phyloP scores from a whole-genome alignment of 116 monocot species.

The Cymodocea nodosa region DNA sequence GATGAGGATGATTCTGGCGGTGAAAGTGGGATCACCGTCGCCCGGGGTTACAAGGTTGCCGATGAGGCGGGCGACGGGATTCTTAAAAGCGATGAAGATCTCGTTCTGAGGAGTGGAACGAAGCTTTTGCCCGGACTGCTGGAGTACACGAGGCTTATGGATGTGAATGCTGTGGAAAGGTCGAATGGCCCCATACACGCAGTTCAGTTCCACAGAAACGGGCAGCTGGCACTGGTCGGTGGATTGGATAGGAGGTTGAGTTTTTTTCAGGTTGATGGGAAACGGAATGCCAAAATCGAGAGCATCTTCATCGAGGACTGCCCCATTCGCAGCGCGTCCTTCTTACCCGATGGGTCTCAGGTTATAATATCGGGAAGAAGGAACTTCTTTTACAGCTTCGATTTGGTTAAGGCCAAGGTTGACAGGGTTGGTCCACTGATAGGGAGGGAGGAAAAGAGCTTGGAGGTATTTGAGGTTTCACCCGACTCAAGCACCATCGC shows the following conservation, averaged over 20 bases:
- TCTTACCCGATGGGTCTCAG: slow-evolving; percentile 79
- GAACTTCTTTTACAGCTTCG: slow-evolving; percentile 76
- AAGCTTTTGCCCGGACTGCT: slow-evolving; percentile 58
- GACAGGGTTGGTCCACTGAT: slow-evolving; percentile 68
- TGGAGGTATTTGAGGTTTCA: slow-evolving; percentile 74
- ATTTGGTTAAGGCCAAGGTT: slow-evolving; percentile 58
- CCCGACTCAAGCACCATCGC: slow-evolving; percentile 85
- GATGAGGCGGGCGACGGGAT: background rate
- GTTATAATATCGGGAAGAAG: slow-evolving; percentile 64
- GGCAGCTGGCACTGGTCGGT: slow-evolving; percentile 59
- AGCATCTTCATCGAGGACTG: slow-evolving; percentile 76
- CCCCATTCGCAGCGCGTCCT: slow-evolving; percentile 62
- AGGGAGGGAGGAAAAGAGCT: slow-evolving; percentile 79
- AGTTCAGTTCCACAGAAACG: slow-evolving; percentile 82
- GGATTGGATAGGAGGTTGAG: slow-evolving; percentile 52
- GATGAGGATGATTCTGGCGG: slow-evolving; percentile 27
- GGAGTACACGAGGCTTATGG: slow-evolving; percentile 61
- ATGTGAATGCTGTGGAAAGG: slow-evolving; percentile 60
- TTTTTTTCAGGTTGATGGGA: slow-evolving; percentile 88
- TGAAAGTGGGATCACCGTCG: slow-evolving; percentile 29
- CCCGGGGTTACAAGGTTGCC: slow-evolving; percentile 16
- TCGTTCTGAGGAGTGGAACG: slow-evolving; percentile 27
- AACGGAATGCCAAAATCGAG: slow-evolving; percentile 59
- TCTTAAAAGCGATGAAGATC: slow-evolving; percentile 44
- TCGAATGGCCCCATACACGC: slow-evolving; percentile 62